Conservation (phyloP, 371 early-diverging fungal genomes). For the Mortierella sp. region DNA sequence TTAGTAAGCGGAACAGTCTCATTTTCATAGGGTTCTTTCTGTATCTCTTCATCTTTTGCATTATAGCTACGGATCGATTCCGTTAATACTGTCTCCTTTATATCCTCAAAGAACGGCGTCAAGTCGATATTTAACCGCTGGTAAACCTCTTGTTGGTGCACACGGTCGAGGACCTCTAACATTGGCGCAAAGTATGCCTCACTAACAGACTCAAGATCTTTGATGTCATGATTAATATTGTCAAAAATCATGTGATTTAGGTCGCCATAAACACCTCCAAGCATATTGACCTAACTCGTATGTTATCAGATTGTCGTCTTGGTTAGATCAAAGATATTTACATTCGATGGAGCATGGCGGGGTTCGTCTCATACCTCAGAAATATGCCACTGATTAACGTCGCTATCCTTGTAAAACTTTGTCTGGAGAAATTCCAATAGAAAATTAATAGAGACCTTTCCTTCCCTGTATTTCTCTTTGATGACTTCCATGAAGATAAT, state of each 20-base stretch:
- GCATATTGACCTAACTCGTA: conserved; percentile 51
- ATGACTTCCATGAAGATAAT: conserved; percentile 75
- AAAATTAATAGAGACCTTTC: conserved; percentile 57
- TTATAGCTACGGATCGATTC: conserved; percentile 56
- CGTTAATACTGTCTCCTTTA: conserved; percentile 51
- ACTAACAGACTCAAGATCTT: conserved; percentile 36
- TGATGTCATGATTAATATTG: conserved; percentile 59
- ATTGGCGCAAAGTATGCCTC: conserved; percentile 55
- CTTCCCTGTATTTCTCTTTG: conserved; percentile 62
- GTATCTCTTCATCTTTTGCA: conserved; percentile 57
- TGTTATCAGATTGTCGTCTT: background rate
- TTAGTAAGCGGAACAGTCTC: conserved; percentile 52
- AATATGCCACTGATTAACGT: conserved; percentile 63
- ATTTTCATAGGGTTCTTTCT: conserved; percentile 46
- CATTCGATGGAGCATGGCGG: too few species aligned
- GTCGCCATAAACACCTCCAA: conserved; percentile 60
- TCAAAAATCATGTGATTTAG: conserved; percentile 58
- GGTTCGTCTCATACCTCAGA: conserved; percentile 43
- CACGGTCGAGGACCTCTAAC: conserved; percentile 58
- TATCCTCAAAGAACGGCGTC: conserved; percentile 65
- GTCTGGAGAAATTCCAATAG: conserved; percentile 62
- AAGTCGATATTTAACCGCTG: conserved; percentile 57
- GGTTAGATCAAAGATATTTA: too few species aligned
- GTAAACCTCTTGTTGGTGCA: conserved; percentile 56
- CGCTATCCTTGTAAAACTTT: conserved; percentile 62